A percentile compares a stretch with the other conserved stretches of the same genome.
Conservation (phyloP, 176 grass and related monocot species). For the Typha latifolia region DNA sequence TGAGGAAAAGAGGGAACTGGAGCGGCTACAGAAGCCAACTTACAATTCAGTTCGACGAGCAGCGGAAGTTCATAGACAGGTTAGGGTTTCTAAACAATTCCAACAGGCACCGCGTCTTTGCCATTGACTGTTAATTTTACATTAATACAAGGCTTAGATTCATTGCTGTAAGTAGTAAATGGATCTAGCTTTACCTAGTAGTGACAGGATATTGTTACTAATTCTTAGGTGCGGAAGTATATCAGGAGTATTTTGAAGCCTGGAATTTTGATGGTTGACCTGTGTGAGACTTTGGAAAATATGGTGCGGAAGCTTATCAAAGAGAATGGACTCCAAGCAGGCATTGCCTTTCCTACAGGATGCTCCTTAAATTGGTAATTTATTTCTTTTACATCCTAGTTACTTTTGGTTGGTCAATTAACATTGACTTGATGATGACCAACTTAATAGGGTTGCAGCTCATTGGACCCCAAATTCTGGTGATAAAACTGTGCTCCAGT, state of each 20-base stretch:
- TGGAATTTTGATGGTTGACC: conserved; percentile 91
- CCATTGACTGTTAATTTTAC: not conserved
- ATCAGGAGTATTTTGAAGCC: conserved; percentile 86
- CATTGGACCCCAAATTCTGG: conserved; percentile 99
- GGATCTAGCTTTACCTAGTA: not conserved
- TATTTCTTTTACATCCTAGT: not conserved
- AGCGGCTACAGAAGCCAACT: conserved; percentile 73
- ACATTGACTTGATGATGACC: not conserved
- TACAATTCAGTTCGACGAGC: conserved; percentile 81
- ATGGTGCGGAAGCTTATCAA: conserved; percentile 32
- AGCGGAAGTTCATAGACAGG: conserved; percentile 99
- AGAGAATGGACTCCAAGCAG: conserved; percentile 47
- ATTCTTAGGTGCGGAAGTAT: conserved; percentile 77
- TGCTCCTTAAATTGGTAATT: conserved; percentile 46
- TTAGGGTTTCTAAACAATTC: conserved; percentile 12
- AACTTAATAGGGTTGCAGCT: conserved; percentile 73
- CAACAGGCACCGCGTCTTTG: not conserved
- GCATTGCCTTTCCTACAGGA: conserved; percentile 51
- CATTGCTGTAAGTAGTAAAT: not conserved
- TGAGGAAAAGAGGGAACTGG: conserved; percentile 90
- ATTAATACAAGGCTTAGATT: conserved; percentile 3
- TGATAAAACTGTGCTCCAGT: conserved; percentile 88
- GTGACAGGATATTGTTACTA: conserved; percentile 4
- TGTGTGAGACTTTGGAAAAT: conserved; percentile 65
- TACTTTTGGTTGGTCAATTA: conserved; percentile 1